Percentiles rank a stretch among this genome's conserved stretches.
These are phyloP conservation scores for Metschnikowia colocasiae DNA, from an alignment of 805 yeast genomes.

Conservation along the genomic window DNA sequence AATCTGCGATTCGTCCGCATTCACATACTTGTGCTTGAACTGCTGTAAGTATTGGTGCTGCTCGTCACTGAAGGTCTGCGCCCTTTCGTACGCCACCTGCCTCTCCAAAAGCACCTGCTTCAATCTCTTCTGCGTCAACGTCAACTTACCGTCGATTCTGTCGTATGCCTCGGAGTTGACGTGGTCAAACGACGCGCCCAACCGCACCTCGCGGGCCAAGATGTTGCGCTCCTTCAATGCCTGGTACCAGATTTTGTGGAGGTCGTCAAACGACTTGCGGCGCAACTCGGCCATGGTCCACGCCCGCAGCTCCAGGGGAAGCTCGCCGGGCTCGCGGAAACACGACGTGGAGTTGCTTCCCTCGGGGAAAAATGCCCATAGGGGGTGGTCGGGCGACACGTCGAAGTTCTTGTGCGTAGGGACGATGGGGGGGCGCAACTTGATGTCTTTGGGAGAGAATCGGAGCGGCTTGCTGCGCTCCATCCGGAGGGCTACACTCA, in stretches of 20 bases:
- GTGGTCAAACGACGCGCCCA: constrained; percentile 38
- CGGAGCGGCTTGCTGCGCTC: constrained; percentile 20
- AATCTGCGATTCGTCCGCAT: constrained; percentile 50
- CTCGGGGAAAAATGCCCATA: constrained; percentile 82
- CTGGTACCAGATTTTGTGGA: constrained; percentile 88
- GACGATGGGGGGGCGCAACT: constrained; percentile 75
- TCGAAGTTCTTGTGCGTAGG: constrained; percentile 74
- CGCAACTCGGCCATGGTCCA: constrained; percentile 90
- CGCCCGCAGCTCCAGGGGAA: constrained; percentile 56
- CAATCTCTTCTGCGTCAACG: constrained; percentile 49
- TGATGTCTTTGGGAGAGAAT: constrained; percentile 35
- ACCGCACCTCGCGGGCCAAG: constrained; percentile 68
- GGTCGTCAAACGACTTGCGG: constrained; percentile 85
- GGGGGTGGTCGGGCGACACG: constrained; percentile 82
- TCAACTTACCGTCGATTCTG: constrained; percentile 38
- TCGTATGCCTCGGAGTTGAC: constrained; percentile 34
- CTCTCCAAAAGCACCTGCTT: constrained; percentile 87
- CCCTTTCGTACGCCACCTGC: constrained; percentile 63
- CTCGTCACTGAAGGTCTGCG: constrained; percentile 43
- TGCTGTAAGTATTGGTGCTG: constrained; percentile 50
- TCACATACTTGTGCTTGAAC: constrained; percentile 57
- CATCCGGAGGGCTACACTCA: constrained; percentile 7
- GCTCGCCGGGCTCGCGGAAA: constrained; percentile 55
- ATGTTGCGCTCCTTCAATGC: constrained; percentile 80
- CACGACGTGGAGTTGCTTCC: constrained; percentile 49